phyloP scores from a whole-genome alignment of 1,284 basidiomycete species.

The Ustilago vetiveriae region DNA sequence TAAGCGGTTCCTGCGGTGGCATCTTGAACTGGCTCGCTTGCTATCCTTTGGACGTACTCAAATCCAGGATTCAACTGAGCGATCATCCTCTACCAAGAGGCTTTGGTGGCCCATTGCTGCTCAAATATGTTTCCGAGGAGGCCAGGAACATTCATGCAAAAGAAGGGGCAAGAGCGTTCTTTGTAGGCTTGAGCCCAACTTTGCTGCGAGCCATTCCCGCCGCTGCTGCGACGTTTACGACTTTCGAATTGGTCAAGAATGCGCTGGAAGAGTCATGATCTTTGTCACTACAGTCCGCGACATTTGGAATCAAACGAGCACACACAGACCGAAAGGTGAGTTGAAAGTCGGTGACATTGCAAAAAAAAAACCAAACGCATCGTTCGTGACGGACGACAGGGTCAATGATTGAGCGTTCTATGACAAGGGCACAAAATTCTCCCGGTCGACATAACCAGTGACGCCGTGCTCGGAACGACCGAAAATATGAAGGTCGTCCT shows the following conservation, averaged over 20 bases:
- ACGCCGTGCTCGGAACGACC: conserved; percentile 37
- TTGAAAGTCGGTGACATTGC: background rate
- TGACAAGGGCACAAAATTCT: conserved; percentile 37
- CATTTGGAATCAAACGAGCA: background rate
- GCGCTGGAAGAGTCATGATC: conserved; percentile 17
- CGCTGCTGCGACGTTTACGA: conserved; percentile 56
- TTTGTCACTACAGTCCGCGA: no score
- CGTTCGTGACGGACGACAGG: no score
- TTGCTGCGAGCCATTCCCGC: conserved; percentile 56
- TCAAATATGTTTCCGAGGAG: conserved; percentile 41
- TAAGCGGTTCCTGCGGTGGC: conserved; percentile 87
- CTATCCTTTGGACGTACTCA: conserved; percentile 75
- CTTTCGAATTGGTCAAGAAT: conserved; percentile 52
- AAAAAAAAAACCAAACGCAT: background rate
- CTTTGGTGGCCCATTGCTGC: conserved; percentile 15
- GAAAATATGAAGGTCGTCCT: conserved; percentile 32
- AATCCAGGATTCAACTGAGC: conserved; percentile 43
- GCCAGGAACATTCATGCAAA: conserved; percentile 19
- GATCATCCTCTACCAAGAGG: conserved; percentile 26
- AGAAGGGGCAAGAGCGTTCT: conserved; percentile 38
- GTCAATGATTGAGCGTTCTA: no score
- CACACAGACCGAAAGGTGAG: background rate
- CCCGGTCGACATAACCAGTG: conserved; percentile 49
- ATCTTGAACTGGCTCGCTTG: conserved; percentile 92
- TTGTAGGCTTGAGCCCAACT: conserved; percentile 50